Evolutionary conservation across 352 stramenopile species (phyloP).

Genomic region (Lagenidium sp.): DNA sequence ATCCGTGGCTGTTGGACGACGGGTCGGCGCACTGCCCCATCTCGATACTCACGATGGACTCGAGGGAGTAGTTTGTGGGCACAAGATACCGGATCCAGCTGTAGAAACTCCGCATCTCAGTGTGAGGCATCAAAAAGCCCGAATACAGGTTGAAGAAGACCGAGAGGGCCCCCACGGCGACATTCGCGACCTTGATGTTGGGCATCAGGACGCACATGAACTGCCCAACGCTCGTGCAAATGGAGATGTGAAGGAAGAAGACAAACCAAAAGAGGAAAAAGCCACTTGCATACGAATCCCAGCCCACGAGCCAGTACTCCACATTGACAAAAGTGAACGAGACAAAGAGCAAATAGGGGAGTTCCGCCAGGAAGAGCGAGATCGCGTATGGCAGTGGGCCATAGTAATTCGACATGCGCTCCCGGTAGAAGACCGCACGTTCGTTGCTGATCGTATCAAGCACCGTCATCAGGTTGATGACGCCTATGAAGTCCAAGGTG

Average conservation of each 20-base stretch:
- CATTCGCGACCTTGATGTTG: slow-evolving; percentile 43
- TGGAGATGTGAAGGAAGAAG: slow-evolving; percentile 32
- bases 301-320: slow-evolving; percentile 40
- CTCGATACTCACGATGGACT: slow-evolving; percentile 15
- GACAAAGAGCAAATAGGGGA: slow-evolving; percentile 25
- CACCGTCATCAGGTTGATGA: slow-evolving; percentile 27
- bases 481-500: slow-evolving; percentile 54
- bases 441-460: slow-evolving; percentile 15
- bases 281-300: slow-evolving; percentile 10
- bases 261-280: slow-evolving; percentile 36
- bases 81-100: slow-evolving; percentile 32
- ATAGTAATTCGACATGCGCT: slow-evolving; percentile 42
- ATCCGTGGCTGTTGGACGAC: slow-evolving; percentile 5
- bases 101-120: slow-evolving; percentile 26
- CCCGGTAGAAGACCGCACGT: slow-evolving; percentile 23
- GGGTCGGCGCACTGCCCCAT: slow-evolving; percentile 16
- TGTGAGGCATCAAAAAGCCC: slow-evolving; percentile 25
- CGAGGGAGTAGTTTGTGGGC: slow-evolving; percentile 26
- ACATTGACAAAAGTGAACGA: slow-evolving; percentile 25
- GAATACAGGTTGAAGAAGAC: slow-evolving; percentile 41
- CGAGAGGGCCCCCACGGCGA: slow-evolving; percentile 30
- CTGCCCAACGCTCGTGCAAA: slow-evolving; percentile 27
- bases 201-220: slow-evolving; percentile 36
- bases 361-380: slow-evolving; percentile 29
- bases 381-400: slow-evolving; percentile 25